Percentiles rank a stretch among this genome's conserved stretches.
Conservation (phyloP, 2,329 filamentous ascomycete species). For the Arthrobotrys sinensis region DNA sequence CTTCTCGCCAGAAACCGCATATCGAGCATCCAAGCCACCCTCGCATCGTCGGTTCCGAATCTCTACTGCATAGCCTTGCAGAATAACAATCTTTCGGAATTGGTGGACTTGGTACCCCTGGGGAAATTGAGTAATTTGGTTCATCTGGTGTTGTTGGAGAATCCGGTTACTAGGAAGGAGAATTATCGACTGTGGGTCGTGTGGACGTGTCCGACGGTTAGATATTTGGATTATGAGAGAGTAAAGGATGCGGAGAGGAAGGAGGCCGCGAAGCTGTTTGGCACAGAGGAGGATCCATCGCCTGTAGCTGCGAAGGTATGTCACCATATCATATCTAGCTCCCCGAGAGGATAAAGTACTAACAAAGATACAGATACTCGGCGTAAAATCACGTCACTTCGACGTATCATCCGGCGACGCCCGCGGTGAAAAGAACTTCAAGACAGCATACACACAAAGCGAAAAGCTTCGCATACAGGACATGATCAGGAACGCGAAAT, state of each 20-base stretch:
- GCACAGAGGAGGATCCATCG: conserved; percentile 82
- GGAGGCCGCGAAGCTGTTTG: conserved; percentile 85
- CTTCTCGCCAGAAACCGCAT: conserved; percentile 92
- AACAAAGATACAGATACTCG: conserved; percentile 76
- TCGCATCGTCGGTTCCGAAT: conserved; percentile 84
- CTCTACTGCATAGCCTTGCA: conserved; percentile 86
- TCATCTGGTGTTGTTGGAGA: conserved; percentile 85
- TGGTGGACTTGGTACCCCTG: conserved; percentile 89
- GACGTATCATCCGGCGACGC: conserved; percentile 71
- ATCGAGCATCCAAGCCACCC: conserved; percentile 81
- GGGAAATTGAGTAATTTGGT: conserved; percentile 78
- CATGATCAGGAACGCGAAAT: conserved; percentile 89
- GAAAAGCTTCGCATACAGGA: conserved; percentile 89
- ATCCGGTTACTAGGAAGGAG: conserved; percentile 94
- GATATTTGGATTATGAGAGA: conserved; percentile 93
- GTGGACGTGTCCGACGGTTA: conserved; percentile 85
- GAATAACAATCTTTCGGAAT: conserved; percentile 84
- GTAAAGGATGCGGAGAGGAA: conserved; percentile 88
- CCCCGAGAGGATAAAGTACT: background rate
- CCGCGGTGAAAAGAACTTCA: conserved; percentile 75
- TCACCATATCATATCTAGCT: conserved; percentile 15
- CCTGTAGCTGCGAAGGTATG: conserved; percentile 80
- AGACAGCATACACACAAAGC: conserved; percentile 86
- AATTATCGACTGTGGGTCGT: conserved; percentile 94
- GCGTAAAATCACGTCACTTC: conserved; percentile 83